Conservation (phyloP, 225 moss, liverwort and hornwort genomes). For the Polytrichum commune region DNA sequence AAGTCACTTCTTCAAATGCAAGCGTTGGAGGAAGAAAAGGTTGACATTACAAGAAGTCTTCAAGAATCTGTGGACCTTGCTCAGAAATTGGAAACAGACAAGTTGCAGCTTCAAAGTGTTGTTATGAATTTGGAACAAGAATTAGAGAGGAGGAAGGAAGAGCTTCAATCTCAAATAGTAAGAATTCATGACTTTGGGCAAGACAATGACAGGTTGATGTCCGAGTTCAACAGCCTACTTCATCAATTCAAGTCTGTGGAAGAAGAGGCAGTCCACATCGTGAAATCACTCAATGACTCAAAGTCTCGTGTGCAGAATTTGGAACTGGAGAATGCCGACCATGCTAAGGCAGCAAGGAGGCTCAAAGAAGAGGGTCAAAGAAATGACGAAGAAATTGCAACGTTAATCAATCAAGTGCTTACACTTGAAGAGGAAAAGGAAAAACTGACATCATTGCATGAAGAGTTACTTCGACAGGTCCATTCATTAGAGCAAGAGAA, state of each 20-base stretch:
- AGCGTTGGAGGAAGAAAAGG: conserved; percentile 17
- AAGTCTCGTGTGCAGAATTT: conserved; percentile 1
- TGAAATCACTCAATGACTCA: conserved; percentile 13
- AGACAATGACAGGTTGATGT: conserved; percentile 14
- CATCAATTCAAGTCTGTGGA: conserved; percentile 6
- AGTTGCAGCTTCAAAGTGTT: conserved; percentile 20
- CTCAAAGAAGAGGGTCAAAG: conserved; percentile 2
- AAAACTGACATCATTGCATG: background rate
- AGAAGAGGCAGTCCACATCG: conserved; percentile 11
- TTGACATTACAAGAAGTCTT: conserved; percentile 8
- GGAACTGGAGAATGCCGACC: background rate
- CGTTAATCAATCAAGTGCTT: background rate
- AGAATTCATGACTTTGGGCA: conserved; percentile 29
- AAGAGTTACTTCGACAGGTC: conserved; percentile 8
- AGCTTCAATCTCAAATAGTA: conserved; percentile 16
- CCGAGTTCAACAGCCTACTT: conserved; percentile 6
- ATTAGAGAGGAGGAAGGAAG: conserved; percentile 13
- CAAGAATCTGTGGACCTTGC: conserved; percentile 15
- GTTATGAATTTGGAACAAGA: conserved; percentile 23
- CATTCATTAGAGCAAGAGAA: conserved; percentile 15
- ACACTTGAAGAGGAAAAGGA: background rate
- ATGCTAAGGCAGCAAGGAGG: background rate
- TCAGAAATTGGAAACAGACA: conserved; percentile 21
- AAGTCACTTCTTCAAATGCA: conserved; percentile 22
- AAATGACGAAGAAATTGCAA: background rate